Percentiles rank a stretch among this genome's conserved stretches.
Conservation (phyloP, 2,329 filamentous ascomycete species). For the Pseudogymnoascus sp. region DNA sequence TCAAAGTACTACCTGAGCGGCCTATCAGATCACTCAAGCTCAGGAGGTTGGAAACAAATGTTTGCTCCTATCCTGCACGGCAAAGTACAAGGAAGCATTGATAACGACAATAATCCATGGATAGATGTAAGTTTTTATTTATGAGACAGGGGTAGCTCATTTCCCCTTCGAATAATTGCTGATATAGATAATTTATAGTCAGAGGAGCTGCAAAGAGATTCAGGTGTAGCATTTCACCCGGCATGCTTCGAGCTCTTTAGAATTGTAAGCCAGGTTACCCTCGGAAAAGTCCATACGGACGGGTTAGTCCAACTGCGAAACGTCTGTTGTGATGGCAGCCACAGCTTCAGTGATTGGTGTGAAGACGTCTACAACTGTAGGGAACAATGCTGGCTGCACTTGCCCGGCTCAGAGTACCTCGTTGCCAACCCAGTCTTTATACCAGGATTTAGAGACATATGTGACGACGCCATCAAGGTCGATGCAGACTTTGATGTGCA, state of each 20-base stretch:
- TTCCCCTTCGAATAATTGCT: not conserved
- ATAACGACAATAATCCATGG: not conserved
- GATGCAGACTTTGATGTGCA: not conserved
- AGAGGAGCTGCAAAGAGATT: slow-evolving; percentile 9
- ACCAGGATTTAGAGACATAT: slow-evolving; percentile 17
- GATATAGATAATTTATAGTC: not conserved
- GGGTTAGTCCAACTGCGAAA: slow-evolving; percentile 11
- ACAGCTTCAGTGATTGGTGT: not conserved
- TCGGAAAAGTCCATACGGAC: slow-evolving; percentile 10
- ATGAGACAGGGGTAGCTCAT: not conserved
- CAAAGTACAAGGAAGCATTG: not conserved
- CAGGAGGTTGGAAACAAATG: not conserved
- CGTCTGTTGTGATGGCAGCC: not conserved
- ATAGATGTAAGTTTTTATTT: not conserved
- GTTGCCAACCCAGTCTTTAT: slow-evolving; percentile 23
- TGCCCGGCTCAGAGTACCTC: slow-evolving; percentile 18
- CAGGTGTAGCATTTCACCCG: slow-evolving; percentile 17
- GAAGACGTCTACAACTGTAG: not conserved
- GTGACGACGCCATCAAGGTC: slow-evolving; percentile 8
- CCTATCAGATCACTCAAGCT: not conserved
- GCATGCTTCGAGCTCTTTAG: slow-evolving; percentile 19
- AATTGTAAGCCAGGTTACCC: not conserved
- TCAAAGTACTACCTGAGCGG: not conserved
- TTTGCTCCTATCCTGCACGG: not conserved
- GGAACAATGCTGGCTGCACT: slow-evolving; percentile 15